Percentiles rank a stretch among this genome's conserved stretches.
Evolutionary conservation across 2,329 filamentous ascomycete genomes (phyloP).

Genomic region (Fusarium sp.): DNA sequence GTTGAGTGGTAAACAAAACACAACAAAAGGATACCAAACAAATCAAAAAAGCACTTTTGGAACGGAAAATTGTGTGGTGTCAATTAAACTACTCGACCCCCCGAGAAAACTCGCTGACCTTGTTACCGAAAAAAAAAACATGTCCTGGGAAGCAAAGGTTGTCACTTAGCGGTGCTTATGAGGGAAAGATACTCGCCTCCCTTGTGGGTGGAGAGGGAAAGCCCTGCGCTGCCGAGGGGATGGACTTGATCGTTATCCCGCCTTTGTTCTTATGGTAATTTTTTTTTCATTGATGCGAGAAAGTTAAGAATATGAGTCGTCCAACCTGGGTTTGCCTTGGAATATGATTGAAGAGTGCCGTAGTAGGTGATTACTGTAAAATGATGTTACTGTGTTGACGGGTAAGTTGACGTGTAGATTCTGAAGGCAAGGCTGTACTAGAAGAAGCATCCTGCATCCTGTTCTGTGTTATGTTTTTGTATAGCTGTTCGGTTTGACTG

Average conservation of each 20-base stretch:
- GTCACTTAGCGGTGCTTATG: slow-evolving; percentile 83
- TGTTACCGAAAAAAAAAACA: slow-evolving; percentile 18
- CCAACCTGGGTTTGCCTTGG: slow-evolving; percentile 36
- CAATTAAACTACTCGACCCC: slow-evolving; percentile 42
- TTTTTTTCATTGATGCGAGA: slow-evolving; percentile 44
- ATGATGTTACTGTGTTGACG: neutral
- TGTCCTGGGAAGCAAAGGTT: slow-evolving; percentile 50
- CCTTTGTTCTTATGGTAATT: slow-evolving; percentile 48
- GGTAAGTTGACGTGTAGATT: neutral
- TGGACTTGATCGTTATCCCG: slow-evolving; percentile 91
- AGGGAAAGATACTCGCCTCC: slow-evolving; percentile 96
- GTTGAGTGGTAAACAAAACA: slow-evolving; percentile 36
- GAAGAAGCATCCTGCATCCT: too few species aligned
- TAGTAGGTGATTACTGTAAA: slow-evolving; percentile 9
- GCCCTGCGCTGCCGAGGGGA: slow-evolving; percentile 91
- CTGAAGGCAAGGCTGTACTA: too few species aligned
- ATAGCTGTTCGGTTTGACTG: too few species aligned
- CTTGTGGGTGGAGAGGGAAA: slow-evolving; percentile 79
- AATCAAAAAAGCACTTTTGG: slow-evolving; percentile 26
- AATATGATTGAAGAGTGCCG: slow-evolving; percentile 37
- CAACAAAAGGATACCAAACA: slow-evolving; percentile 34
- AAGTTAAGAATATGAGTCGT: slow-evolving; percentile 44
- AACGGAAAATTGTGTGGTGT: slow-evolving; percentile 40
- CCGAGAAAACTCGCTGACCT: slow-evolving; percentile 38
- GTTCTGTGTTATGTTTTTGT: too few species aligned